phyloP scores from a whole-genome alignment of 2,329 filamentous ascomycete genomes.

The Microdochium nivale region DNA sequence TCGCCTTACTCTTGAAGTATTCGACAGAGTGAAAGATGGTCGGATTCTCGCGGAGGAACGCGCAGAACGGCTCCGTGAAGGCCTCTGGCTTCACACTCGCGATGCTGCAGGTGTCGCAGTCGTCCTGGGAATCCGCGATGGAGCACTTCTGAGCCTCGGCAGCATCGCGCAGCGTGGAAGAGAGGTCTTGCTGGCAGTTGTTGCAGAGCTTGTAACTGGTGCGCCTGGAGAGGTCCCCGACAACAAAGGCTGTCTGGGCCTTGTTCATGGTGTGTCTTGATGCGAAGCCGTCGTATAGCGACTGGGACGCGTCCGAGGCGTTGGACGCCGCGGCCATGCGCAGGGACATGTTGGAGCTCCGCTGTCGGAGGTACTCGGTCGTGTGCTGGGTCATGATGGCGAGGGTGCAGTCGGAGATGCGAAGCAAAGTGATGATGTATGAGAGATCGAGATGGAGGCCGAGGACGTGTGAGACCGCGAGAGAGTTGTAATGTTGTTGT shows the following conservation, averaged over 20 bases:
- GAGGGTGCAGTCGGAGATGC: not conserved
- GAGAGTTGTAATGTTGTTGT: not conserved
- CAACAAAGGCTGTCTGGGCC: conserved; percentile 5
- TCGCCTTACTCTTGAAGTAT: conserved; percentile 66
- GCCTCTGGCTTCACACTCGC: conserved; percentile 39
- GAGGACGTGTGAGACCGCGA: not conserved
- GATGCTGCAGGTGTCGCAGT: conserved; percentile 13
- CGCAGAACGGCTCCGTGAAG: conserved; percentile 77
- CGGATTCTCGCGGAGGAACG: conserved; percentile 83
- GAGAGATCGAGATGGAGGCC: not conserved
- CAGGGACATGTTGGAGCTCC: conserved; percentile 35
- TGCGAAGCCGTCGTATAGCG: conserved; percentile 14
- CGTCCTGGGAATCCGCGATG: conserved; percentile 5
- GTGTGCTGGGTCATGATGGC: conserved; percentile 36
- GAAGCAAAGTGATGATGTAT: not conserved
- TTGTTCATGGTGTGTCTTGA: conserved; percentile 17
- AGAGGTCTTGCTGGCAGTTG: conserved; percentile 13
- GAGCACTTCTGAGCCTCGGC: conserved; percentile 3
- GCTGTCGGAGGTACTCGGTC: conserved; percentile 31
- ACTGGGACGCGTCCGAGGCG: conserved; percentile 11
- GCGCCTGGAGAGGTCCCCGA: conserved; percentile 11
- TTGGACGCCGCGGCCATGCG: conserved; percentile 28
- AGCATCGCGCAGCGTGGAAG: not conserved
- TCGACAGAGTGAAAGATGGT: conserved; percentile 88
- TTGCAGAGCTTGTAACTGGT: conserved; percentile 12